Evolutionary conservation across 2,329 filamentous ascomycete genomes (phyloP).

Genomic region (Sporothrix phasma): DNA sequence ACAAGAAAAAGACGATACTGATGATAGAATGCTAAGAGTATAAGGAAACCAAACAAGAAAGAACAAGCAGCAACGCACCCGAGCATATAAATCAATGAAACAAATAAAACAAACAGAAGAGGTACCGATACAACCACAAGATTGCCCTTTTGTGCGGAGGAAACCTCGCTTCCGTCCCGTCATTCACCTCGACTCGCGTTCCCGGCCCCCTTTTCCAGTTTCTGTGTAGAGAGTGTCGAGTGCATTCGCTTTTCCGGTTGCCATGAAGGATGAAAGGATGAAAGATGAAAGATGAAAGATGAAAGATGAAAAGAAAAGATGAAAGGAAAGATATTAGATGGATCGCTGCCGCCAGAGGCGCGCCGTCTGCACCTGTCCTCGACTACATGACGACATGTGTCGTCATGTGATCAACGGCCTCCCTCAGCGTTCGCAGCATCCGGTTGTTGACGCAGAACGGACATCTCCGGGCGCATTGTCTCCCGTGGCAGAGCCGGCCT

Average conservation of each 20-base stretch:
- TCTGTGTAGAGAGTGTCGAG: too few relatives aligned
- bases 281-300: background rate
- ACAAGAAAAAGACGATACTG: background rate
- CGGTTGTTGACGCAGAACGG: constrained; percentile 53
- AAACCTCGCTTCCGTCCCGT: background rate
- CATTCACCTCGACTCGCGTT: background rate
- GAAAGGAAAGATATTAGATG: too few relatives aligned
- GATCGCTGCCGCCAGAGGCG: too few relatives aligned
- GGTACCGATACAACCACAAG: background rate
- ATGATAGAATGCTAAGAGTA: background rate
- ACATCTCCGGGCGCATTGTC: constrained; percentile 44
- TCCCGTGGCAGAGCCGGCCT: constrained; percentile 29
- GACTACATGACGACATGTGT: constrained; percentile 41
- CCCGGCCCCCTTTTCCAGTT: background rate
- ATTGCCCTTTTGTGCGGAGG: constrained; percentile 1
- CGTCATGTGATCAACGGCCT: constrained; percentile 53
- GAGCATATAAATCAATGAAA: background rate
- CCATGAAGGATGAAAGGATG: background rate
- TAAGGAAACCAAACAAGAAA: background rate
- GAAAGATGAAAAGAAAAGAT: too few relatives aligned
- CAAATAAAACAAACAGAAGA: background rate
- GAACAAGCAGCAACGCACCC: background rate
- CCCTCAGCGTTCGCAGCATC: constrained; percentile 50
- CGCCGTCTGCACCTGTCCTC: too few relatives aligned
- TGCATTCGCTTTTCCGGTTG: background rate